phyloP scores from a whole-genome alignment of 1,284 basidiomycete species.

The Xerocomus amazonicus region DNA sequence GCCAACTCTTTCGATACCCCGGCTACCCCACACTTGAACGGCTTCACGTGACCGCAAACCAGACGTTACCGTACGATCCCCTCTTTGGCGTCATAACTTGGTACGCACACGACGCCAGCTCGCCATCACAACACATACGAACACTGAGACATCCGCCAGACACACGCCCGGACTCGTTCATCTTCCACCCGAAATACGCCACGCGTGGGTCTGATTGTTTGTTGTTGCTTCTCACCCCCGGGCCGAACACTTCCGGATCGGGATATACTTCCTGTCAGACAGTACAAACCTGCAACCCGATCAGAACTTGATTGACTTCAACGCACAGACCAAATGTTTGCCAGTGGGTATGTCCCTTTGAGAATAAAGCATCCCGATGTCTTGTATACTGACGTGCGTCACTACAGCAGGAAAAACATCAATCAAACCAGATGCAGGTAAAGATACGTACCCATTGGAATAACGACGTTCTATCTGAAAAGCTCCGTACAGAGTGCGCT shows the following conservation, averaged over 20 bases:
- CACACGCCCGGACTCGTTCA: conserved; percentile 4
- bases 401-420: conserved; percentile 20
- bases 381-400: conserved; percentile 33
- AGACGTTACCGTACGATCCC: conserved; percentile 3
- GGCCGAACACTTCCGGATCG: too few species aligned
- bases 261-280: too few species aligned
- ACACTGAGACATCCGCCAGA: conserved; percentile 15
- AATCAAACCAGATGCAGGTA: conserved; percentile 7
- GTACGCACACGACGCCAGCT: conserved; percentile 8
- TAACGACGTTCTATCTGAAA: conserved; percentile 17
- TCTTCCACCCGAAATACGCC: too few species aligned
- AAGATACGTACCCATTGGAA: conserved; percentile 11
- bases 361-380: conserved; percentile 40
- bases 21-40: conserved; percentile 17
- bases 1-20: conserved; percentile 2
- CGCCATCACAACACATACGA: conserved; percentile 8
- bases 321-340: conserved; percentile 18
- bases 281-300: conserved; percentile 6
- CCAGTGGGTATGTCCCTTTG: conserved; percentile 31
- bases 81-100: conserved; percentile 7
- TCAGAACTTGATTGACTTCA: too few species aligned
- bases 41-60: conserved; percentile 2
- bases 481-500: conserved; percentile 4
- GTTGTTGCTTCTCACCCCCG: too few species aligned
- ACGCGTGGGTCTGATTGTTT: too few species aligned